phyloP scores from a whole-genome alignment of 148 eudicot species.

The Heliamphora exappendiculata region DNA sequence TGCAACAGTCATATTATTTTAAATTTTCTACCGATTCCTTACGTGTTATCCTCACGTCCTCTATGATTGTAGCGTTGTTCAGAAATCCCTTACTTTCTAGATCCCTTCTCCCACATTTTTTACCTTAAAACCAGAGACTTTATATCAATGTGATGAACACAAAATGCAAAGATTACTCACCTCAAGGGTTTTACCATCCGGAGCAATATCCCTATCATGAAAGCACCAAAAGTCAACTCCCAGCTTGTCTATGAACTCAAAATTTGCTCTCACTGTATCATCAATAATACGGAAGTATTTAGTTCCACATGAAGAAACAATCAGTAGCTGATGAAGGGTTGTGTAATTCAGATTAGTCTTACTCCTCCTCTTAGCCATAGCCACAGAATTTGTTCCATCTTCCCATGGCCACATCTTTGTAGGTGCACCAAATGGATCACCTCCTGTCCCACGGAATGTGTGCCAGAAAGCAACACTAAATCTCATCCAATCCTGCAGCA shows the following conservation, averaged over 20 bases:
- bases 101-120: neutral
- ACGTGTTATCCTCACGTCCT: too few species aligned
- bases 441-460: slow-evolving; percentile 97
- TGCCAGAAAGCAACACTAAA: slow-evolving; percentile 99
- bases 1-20: too few species aligned
- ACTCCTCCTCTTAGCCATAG: slow-evolving; percentile 97
- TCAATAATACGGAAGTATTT: slow-evolving; percentile 1
- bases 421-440: slow-evolving; percentile 87
- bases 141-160: neutral
- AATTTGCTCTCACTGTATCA: slow-evolving; percentile 89
- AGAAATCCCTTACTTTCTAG: neutral
- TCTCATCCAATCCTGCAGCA: slow-evolving; percentile 82
- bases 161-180: slow-evolving; percentile 22
- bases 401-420: slow-evolving; percentile 99
- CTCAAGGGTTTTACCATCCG: slow-evolving; percentile 79
- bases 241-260: slow-evolving; percentile 89
- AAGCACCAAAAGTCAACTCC: slow-evolving; percentile 97
- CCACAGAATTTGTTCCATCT: slow-evolving; percentile 91
- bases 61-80: neutral
- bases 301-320: neutral
- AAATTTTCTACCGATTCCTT: too few species aligned
- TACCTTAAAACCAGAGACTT: neutral
- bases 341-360: slow-evolving; percentile 19
- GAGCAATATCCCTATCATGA: slow-evolving; percentile 97
- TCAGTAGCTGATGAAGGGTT: neutral